phyloP scores from a whole-genome alignment of 352 stramenopile genomes.

The Globisporangium emineosum region DNA sequence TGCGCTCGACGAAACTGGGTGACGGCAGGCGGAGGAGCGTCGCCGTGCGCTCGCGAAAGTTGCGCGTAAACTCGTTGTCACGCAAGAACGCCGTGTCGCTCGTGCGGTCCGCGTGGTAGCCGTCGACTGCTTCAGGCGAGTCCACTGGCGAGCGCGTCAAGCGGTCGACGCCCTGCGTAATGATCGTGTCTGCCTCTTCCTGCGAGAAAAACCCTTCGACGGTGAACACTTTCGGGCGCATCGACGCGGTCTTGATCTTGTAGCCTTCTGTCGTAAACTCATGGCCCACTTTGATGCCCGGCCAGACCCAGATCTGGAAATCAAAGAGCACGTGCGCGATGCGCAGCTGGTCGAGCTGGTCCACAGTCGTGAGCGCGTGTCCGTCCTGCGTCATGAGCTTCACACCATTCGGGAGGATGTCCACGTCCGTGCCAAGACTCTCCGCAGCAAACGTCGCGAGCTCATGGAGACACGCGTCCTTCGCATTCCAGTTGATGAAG shows the following conservation, averaged over 20 bases:
- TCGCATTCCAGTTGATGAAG: constrained; percentile 32
- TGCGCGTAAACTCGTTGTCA: constrained; percentile 59
- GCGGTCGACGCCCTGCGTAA: constrained; percentile 39
- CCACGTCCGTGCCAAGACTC: constrained; percentile 40
- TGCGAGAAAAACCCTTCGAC: constrained; percentile 61
- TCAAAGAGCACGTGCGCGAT: constrained; percentile 69
- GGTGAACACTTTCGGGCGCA: constrained; percentile 61
- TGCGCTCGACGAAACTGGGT: constrained; percentile 40
- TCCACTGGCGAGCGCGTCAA: constrained; percentile 59
- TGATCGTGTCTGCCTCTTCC: constrained; percentile 56
- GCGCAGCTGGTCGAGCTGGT: constrained; percentile 33
- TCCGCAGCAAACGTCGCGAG: constrained; percentile 35
- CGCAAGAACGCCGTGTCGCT: constrained; percentile 70
- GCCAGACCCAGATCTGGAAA: constrained; percentile 76
- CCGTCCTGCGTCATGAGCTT: constrained; percentile 56
- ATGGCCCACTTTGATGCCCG: constrained; percentile 65
- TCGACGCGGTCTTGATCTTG: constrained; percentile 58
- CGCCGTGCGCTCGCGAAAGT: constrained; percentile 50
- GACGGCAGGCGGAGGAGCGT: constrained; percentile 48
- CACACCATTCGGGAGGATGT: constrained; percentile 49
- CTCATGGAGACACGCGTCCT: constrained; percentile 41
- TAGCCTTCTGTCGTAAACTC: constrained; percentile 43
- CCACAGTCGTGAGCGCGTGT: constrained; percentile 33
- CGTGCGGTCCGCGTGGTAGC: constrained; percentile 60
- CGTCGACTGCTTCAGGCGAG: constrained; percentile 47